Evolutionary conservation across 495 filamentous ascomycete genomes (phyloP).

Genomic region (Aspergillus taichungensis): DNA sequence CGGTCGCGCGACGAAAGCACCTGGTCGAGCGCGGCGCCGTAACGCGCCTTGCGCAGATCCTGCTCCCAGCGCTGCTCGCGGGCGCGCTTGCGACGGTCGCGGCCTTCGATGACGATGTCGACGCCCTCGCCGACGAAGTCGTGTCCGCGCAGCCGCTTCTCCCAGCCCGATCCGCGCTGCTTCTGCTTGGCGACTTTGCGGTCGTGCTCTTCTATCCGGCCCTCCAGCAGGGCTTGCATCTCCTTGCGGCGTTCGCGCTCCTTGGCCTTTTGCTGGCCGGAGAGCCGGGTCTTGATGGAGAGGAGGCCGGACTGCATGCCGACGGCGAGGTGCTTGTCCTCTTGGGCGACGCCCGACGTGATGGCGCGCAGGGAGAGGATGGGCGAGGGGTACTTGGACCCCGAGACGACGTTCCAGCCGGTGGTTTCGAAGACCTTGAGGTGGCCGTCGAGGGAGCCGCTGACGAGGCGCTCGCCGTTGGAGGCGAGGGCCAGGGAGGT

Average conservation of each 20-base stretch:
- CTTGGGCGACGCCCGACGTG: constrained; percentile 50
- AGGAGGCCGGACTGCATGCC: constrained; percentile 89
- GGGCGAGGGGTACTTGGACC: constrained; percentile 83
- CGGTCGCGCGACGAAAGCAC: constrained; percentile 53
- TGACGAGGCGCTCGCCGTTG: constrained; percentile 69
- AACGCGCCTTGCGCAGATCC: constrained; percentile 69
- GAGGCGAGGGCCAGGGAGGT: constrained; percentile 74
- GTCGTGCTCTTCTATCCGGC: constrained; percentile 62
- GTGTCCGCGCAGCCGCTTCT: constrained; percentile 61
- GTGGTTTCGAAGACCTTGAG: constrained; percentile 92
- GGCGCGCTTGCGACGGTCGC: constrained; percentile 46
- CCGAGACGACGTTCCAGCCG: constrained; percentile 85
- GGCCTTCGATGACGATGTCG: constrained; percentile 80
- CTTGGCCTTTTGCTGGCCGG: constrained; percentile 70
- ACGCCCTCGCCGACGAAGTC: constrained; percentile 79
- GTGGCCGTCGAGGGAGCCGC: constrained; percentile 85
- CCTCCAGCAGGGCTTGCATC: constrained; percentile 74
- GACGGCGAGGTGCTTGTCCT: constrained; percentile 84
- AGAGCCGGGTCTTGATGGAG: constrained; percentile 76
- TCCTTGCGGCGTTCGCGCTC: constrained; percentile 74
- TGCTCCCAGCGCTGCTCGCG: constrained; percentile 70
- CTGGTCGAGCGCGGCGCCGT: constrained; percentile 65
- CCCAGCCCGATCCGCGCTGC: constrained; percentile 57
- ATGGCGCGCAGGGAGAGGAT: constrained; percentile 77
- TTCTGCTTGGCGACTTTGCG: constrained; percentile 53